A percentile compares a stretch with the other conserved stretches of the same genome.
phyloP scores from a whole-genome alignment of 345 rosid species.

The Pelargonium nanum region DNA sequence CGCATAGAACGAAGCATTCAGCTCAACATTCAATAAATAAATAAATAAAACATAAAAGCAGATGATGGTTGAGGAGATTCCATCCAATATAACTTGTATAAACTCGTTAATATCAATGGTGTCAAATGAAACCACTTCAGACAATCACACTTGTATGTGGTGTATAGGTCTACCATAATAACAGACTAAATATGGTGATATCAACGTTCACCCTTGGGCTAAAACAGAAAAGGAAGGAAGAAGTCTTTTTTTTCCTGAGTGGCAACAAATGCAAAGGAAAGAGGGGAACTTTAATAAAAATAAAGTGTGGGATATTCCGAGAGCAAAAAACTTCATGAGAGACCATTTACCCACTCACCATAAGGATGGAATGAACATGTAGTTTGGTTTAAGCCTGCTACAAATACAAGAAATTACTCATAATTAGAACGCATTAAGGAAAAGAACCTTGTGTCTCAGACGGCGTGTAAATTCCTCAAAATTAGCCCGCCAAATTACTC shows the following conservation, averaged over 20 bases:
- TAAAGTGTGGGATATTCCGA: neutral
- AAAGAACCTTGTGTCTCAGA: constrained; percentile 75
- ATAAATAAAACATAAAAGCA: too few species aligned
- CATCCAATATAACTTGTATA: neutral
- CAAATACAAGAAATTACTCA: neutral
- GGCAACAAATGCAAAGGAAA: too few species aligned
- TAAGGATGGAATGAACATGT: neutral
- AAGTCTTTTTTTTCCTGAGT: too few species aligned
- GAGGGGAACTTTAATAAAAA: too few species aligned
- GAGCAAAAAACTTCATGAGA: neutral
- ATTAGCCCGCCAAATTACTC: constrained; percentile 73
- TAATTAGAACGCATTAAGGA: neutral
- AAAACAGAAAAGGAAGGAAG: too few species aligned
- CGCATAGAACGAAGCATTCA: neutral
- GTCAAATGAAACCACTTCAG: neutral
- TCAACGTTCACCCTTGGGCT: neutral
- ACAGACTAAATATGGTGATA: neutral
- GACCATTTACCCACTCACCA: neutral
- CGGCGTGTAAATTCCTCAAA: constrained; percentile 60
- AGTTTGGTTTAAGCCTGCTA: neutral
- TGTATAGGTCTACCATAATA: neutral
- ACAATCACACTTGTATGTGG: neutral
- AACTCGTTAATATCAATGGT: too few species aligned
- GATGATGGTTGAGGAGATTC: neutral
- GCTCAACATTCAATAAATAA: neutral